These are phyloP conservation scores for Solanum pinnatisectum DNA, from an alignment of 257 asterid species.

Conservation along the genomic window DNA sequence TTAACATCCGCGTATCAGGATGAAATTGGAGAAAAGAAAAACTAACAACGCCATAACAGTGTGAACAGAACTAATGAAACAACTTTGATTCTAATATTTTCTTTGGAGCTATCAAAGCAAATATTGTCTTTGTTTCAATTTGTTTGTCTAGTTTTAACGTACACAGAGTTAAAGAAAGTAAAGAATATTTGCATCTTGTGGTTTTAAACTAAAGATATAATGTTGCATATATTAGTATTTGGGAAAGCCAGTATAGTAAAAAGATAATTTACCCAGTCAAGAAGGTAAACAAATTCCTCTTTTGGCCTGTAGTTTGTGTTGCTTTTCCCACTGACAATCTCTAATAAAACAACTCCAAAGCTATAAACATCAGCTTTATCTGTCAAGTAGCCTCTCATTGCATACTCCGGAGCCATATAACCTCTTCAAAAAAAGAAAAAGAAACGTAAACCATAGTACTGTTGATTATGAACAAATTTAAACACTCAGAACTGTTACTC, in stretches of 20 bases:
- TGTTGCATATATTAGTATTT: not conserved
- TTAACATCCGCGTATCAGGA: not conserved
- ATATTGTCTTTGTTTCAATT: not conserved
- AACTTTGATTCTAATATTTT: not conserved
- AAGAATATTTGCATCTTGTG: no score
- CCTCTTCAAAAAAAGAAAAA: conserved; percentile 15
- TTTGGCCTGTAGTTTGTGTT: conserved; percentile 41
- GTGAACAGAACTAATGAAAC: not conserved
- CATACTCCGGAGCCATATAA: conserved; percentile 43
- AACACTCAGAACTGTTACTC: not conserved
- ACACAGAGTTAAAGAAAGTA: not conserved
- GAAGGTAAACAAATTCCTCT: conserved; percentile 46
- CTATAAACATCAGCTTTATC: conserved; percentile 44
- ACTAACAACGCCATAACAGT: not conserved
- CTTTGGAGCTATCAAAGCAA: not conserved
- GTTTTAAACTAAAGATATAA: not conserved
- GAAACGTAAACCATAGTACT: not conserved
- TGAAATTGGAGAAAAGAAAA: not conserved
- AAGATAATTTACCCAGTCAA: conserved; percentile 31
- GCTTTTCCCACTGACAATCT: conserved; percentile 43
- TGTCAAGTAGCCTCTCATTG: conserved; percentile 43
- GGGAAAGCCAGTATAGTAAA: not conserved
- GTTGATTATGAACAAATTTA: not conserved
- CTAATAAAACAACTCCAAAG: conserved; percentile 34
- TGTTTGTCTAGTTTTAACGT: not conserved